Conservation (phyloP, 345 rosid genomes). For the Physaria fendleri region DNA sequence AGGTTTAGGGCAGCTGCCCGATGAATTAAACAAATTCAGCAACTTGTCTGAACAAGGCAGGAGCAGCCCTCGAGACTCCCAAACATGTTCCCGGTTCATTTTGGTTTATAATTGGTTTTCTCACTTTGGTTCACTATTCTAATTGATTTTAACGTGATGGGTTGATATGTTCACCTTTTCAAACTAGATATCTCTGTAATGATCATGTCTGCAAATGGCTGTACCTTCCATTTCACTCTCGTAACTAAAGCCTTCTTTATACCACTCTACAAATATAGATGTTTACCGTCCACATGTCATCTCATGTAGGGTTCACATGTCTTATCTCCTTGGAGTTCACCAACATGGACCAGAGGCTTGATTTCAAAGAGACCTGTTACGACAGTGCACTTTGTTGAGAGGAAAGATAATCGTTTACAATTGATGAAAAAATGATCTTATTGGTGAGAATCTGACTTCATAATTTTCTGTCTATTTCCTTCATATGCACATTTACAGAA, state of each 20-base stretch:
- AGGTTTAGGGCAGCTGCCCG: conserved; percentile 21
- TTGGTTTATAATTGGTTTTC: too few species aligned
- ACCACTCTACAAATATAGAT: neutral
- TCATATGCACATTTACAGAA: too few species aligned
- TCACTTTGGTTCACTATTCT: neutral
- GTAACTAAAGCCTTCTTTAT: too few species aligned
- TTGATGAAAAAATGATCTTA: conserved; percentile 34
- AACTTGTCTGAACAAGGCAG: conserved; percentile 11
- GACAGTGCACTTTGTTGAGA: conserved; percentile 39
- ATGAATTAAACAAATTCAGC: conserved; percentile 2
- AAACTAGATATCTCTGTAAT: too few species aligned
- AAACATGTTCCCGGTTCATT: conserved; percentile 5
- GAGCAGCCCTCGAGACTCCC: conserved; percentile 11
- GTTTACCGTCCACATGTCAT: neutral
- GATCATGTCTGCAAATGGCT: too few species aligned
- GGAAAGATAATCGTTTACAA: conserved; percentile 37
- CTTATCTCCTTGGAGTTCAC: conserved; percentile 45
- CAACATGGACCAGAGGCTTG: conserved; percentile 58
- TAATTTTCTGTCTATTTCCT: conserved; percentile 5
- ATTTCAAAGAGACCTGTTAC: conserved; percentile 37
- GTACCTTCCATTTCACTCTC: too few species aligned
- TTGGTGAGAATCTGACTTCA: conserved; percentile 37
- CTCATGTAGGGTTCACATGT: conserved; percentile 59
- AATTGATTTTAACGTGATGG: neutral
- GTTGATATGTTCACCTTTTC: too few species aligned